Percentiles rank a stretch among this genome's conserved stretches.
These are phyloP conservation scores for Podila epicladia DNA, from an alignment of 192 early-diverging fungal species.

Conservation along the genomic window DNA sequence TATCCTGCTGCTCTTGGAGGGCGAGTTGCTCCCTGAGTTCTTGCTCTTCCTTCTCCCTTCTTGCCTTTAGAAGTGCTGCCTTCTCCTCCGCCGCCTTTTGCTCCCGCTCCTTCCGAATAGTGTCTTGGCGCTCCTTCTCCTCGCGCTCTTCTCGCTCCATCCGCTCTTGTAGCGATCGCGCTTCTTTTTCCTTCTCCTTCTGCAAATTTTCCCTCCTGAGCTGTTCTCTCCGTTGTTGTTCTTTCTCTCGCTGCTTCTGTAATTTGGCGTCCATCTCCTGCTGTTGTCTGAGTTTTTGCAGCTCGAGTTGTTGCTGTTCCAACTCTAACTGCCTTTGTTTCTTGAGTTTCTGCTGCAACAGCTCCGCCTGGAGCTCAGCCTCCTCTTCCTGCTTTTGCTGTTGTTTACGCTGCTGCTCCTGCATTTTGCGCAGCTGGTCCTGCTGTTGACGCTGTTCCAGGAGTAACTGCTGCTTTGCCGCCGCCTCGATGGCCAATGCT, in stretches of 20 bases:
- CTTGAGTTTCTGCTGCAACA: slow-evolving; percentile 19
- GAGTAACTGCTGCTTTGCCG: slow-evolving; percentile 37
- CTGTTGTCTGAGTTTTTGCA: slow-evolving; percentile 35
- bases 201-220: slow-evolving; percentile 5
- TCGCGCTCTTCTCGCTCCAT: slow-evolving; percentile 12
- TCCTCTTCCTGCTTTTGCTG: slow-evolving; percentile 28
- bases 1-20: not conserved
- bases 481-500: slow-evolving; percentile 39
- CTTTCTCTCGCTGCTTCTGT: slow-evolving; percentile 6
- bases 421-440: slow-evolving; percentile 7
- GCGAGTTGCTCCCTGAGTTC: not conserved
- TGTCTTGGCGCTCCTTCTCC: slow-evolving; percentile 5
- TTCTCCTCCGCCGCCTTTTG: not conserved
- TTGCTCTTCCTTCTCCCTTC: slow-evolving; percentile 11
- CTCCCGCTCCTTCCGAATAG: slow-evolving; percentile 10
- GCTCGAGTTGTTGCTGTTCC: slow-evolving; percentile 26
- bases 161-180: not conserved
- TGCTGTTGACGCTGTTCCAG: slow-evolving; percentile 43
- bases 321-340: slow-evolving; percentile 17
- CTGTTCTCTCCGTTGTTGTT: slow-evolving; percentile 18
- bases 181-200: slow-evolving; percentile 21
- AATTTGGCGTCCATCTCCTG: slow-evolving; percentile 24
- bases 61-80: not conserved
- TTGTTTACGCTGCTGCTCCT: slow-evolving; percentile 33
- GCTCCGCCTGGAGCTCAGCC: slow-evolving; percentile 13